Evolutionary conservation across 148 eudicot species (phyloP).

Genomic region (Cornus florida): DNA sequence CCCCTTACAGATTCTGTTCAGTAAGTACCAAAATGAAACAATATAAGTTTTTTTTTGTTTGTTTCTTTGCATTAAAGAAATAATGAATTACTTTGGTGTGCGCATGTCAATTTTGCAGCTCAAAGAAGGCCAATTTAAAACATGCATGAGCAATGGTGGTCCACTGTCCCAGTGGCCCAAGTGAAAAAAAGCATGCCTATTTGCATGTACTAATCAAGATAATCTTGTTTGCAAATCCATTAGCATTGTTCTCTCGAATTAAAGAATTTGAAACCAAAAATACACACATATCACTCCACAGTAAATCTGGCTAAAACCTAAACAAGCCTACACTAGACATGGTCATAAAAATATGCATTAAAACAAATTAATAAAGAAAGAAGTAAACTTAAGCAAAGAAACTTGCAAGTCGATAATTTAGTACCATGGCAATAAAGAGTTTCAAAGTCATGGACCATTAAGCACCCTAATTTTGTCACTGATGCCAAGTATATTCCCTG

Average conservation of each 20-base stretch:
- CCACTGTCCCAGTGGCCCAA: neutral
- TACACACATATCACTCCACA: neutral
- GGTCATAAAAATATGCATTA: neutral
- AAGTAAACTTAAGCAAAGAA: neutral
- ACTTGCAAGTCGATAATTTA: constrained; percentile 28
- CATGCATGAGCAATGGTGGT: neutral
- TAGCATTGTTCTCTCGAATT: neutral
- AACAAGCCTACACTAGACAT: neutral
- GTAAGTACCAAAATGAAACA: neutral
- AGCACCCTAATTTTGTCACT: constrained; percentile 87
- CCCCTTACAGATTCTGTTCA: neutral
- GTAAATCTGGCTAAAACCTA: neutral
- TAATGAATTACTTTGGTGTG: neutral
- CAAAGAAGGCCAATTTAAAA: neutral
- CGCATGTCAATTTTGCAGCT: neutral
- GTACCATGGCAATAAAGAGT: constrained; percentile 60
- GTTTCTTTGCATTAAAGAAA: neutral
- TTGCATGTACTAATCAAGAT: neutral
- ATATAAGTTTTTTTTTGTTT: neutral
- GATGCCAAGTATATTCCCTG: constrained; percentile 89
- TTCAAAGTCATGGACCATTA: constrained; percentile 83
- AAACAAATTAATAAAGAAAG: neutral
- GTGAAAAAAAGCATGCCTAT: neutral
- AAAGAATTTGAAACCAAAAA: neutral
- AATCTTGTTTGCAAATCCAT: neutral